Evolutionary conservation across 2,329 filamentous ascomycete species (phyloP), one percentile per base, ranked within the genome.

Genomic region (Exutisphaerella laricina): DNA sequence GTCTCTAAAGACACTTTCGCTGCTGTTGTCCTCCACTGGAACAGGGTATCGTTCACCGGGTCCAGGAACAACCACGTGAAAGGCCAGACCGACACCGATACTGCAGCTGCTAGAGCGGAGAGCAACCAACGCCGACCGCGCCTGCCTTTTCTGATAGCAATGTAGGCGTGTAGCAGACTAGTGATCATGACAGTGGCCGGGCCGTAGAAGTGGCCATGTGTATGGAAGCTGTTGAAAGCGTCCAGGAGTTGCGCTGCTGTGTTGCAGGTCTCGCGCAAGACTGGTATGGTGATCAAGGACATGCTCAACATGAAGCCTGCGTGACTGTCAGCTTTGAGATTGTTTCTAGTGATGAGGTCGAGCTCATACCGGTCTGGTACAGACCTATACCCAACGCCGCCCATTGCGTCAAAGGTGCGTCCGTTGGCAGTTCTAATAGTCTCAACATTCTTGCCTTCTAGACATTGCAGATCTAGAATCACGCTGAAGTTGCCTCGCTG

Each of bases 301-400:
- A 33, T 33, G 30, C 30, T 33, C 30, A 18, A 8, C 30, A 33
- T 33, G 30, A 33, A 33, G 30, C 30, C 30, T 33, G 13, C 14
- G 6, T 10, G 9, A 9, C 14, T 33, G 14, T 33, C 6, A 33
- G 30, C n/a, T 8, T n/a, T 7, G 14, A 9, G 4, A 2, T 7
- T 18, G 17, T 10, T 33, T 14, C 8, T 3, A 5, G 7, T 9
- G 13, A 6, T 9, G 14, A 10, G 13, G 30, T 8, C 3, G n/a
- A 7, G 13, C n/a, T 8, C 14, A 3, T 9, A 33, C 30, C 30
- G 10, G 30, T 33, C 14, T 33, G 30, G 12, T 33, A 33, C 6
- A 33, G 30, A 18, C 13, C 30, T 8, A 18, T 18, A 7, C 16
- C 30, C 8, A 33, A 7, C 3, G 30, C 30, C 20, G 14, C 17